Base-by-base conservation (phyloP, 805 yeast genomes). In the Candida sanyiensis region DNA sequence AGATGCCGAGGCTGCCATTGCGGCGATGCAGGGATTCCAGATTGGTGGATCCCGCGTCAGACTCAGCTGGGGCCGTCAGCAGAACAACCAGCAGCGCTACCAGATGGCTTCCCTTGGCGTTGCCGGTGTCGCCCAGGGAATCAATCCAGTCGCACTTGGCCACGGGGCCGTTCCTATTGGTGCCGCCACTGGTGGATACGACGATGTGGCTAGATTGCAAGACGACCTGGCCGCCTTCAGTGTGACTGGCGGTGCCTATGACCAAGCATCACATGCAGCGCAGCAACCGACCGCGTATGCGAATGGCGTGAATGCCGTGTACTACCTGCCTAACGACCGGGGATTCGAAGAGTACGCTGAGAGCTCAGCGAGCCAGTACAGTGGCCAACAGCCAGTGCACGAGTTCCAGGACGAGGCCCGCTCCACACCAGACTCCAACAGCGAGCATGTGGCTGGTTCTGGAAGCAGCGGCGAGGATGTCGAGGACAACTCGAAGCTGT, bases 1-100 rank as follows among this genome's bases (percentile, higher is more conserved):
- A 49, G 84, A 80, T 49, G 93, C 93, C 2, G 86, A 82, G 57
- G 78, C 75, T 28, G 87, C 94, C 6, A 81, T 83, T 39, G 72
- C 76, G 28, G 80, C 81, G 4, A 77, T 83, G 83, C 87, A 83
- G 58, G 94, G 94, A 2, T 83, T 76, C 54, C 66, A 77, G 18
- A 75, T 83, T 44, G 82, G 80, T n/a, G 89, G 88, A 3, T 73
- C 78, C 38, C 69, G 89, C 43, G 77, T 83, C 18, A 63, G 89
- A 46, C 62, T 83, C 36, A 75, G 85, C 36, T 83, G 93, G 93
- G 90, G 90, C 33, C 68, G 83, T 51, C 61, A 56, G 36, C 59
- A 52, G 33, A 50, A 47, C 40, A 51, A 50, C 34, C 53, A 53
- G n/a, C n/a, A n/a, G 28, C 40, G 50, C 19, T 40, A 46, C 28